Evolutionary conservation across 1,284 basidiomycete genomes (phyloP), one percentile per base, ranked within the genome.

Genomic region (Prillingera fragicola): DNA sequence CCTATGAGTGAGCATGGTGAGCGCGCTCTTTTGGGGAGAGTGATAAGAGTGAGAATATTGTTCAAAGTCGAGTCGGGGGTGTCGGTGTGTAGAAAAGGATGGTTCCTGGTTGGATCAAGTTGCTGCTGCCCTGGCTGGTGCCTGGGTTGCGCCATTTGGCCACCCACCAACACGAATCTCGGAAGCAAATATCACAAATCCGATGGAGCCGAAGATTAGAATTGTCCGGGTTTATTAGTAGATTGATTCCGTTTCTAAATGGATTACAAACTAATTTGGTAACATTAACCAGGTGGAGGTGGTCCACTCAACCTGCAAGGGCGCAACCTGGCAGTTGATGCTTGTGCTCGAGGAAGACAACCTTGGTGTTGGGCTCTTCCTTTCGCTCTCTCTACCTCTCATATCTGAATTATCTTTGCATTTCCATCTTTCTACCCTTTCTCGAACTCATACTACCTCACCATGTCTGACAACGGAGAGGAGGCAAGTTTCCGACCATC

Each of bases 381-480:
- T 23, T 36, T 18, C 29, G 39, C 38, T 32, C 19, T 7, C 25
- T 29, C 35, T 26, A 3, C 43, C 28, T 18, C 33, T 22, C 21
- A 8, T 33, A 7, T 22, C 26, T 14, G n/a, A 15, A 33, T 12
- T 31, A 27, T 3, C 40, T 39, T 18, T 15, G 24, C 32, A 17
- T 24, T 27, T 37, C 28, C 31, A 25, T 9, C 31, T 18, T 25
- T 33, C 22, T 29, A 6, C 37, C 29, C 28, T 33, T 22, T 15
- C 18, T 23, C n/a, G 25, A 18, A 13, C 18, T 26, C n/a, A 24
- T 25, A n/a, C 27, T 23, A 6, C 25, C 29, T 8, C 23, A 50
- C 19, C 14, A 63, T 63, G 61, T 61, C 61, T n/a, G 61, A 63
- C 24, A 49, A 56, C 39, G 57, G 52, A 15, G 52, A 59, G 21